Evolutionary conservation across 306 rosid genomes (phyloP).

Genomic region (Purshia tridentata): DNA sequence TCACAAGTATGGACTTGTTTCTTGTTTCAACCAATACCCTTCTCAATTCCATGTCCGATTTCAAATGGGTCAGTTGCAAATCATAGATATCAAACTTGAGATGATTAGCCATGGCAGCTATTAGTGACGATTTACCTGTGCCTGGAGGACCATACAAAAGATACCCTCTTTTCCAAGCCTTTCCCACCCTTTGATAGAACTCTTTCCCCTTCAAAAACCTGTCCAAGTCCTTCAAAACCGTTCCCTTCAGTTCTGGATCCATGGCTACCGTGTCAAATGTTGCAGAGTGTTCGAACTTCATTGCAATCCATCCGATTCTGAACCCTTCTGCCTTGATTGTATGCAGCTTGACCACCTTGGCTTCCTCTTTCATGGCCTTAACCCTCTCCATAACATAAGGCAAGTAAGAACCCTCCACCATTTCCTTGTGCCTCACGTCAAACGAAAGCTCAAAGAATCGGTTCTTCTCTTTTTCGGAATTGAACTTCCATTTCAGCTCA

Average conservation of each 20-base stretch:
- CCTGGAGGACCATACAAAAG: slow-evolving; percentile 35
- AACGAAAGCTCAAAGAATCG: slow-evolving; percentile 54
- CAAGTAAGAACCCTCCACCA: slow-evolving; percentile 37
- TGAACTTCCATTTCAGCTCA: slow-evolving; percentile 38
- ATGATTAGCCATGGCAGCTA: slow-evolving; percentile 84
- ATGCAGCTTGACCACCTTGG: slow-evolving; percentile 54
- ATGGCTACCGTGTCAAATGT: slow-evolving; percentile 70
- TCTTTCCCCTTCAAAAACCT: slow-evolving; percentile 66
- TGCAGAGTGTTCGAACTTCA: slow-evolving; percentile 70
- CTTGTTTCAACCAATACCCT: slow-evolving; percentile 54
- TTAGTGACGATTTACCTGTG: slow-evolving; percentile 55
- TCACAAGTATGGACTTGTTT: slow-evolving; percentile 72
- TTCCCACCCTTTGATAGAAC: slow-evolving; percentile 50
- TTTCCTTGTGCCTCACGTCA: slow-evolving; percentile 39
- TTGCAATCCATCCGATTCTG: slow-evolving; percentile 53
- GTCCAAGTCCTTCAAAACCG: slow-evolving; percentile 51
- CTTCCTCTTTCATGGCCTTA: slow-evolving; percentile 39
- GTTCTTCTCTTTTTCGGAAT: not conserved
- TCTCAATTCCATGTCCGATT: slow-evolving; percentile 62
- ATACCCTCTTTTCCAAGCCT: slow-evolving; percentile 36
- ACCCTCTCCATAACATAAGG: slow-evolving; percentile 53
- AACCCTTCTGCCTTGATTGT: slow-evolving; percentile 34
- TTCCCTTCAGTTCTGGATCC: slow-evolving; percentile 47
- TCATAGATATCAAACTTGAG: slow-evolving; percentile 83
- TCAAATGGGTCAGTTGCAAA: slow-evolving; percentile 50